A percentile compares a stretch with the other conserved stretches of the same genome.
Conservation (phyloP, 2,329 filamentous ascomycete genomes). For the Byssothecium circinans region DNA sequence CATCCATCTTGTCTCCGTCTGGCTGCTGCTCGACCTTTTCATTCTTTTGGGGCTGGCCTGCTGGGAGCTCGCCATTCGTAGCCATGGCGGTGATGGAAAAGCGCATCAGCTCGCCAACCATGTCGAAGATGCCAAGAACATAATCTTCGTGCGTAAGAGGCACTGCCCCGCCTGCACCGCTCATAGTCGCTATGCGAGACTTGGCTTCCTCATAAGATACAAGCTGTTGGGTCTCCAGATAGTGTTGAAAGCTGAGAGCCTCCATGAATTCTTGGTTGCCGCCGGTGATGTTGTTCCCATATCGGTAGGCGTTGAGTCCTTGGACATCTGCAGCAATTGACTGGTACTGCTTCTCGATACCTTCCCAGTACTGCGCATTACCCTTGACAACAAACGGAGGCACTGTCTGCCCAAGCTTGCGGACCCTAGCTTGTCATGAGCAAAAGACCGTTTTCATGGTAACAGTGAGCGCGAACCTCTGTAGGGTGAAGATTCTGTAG, state of each 20-base stretch:
- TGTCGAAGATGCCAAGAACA: slow-evolving; percentile 85
- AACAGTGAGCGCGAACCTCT: slow-evolving; percentile 59
- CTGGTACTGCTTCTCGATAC: slow-evolving; percentile 70
- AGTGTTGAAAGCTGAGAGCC: slow-evolving; percentile 84
- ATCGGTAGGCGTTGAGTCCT: slow-evolving; percentile 79
- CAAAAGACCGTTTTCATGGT: slow-evolving; percentile 5
- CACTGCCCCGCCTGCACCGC: slow-evolving; percentile 53
- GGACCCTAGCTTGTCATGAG: slow-evolving; percentile 58
- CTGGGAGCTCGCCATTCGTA: slow-evolving; percentile 63
- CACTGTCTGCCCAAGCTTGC: slow-evolving; percentile 60
- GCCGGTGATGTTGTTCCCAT: slow-evolving; percentile 73
- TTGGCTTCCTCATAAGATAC: slow-evolving; percentile 67
- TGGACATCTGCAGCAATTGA: slow-evolving; percentile 72
- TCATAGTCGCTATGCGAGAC: slow-evolving; percentile 40
- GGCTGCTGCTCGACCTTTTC: slow-evolving; percentile 39
- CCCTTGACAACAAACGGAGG: slow-evolving; percentile 71
- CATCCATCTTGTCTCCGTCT: slow-evolving; percentile 38
- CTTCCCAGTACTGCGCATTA: slow-evolving; percentile 67
- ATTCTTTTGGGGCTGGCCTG: slow-evolving; percentile 32
- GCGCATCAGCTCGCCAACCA: slow-evolving; percentile 95
- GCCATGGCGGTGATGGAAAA: slow-evolving; percentile 90
- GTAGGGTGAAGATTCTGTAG: slow-evolving; percentile 76
- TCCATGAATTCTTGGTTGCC: slow-evolving; percentile 95
- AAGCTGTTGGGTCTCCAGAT: slow-evolving; percentile 75
- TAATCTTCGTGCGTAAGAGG: slow-evolving; percentile 80